Evolutionary conservation across 1,139 yeast genomes (phyloP).

Genomic region (Kazachstania sp.): DNA sequence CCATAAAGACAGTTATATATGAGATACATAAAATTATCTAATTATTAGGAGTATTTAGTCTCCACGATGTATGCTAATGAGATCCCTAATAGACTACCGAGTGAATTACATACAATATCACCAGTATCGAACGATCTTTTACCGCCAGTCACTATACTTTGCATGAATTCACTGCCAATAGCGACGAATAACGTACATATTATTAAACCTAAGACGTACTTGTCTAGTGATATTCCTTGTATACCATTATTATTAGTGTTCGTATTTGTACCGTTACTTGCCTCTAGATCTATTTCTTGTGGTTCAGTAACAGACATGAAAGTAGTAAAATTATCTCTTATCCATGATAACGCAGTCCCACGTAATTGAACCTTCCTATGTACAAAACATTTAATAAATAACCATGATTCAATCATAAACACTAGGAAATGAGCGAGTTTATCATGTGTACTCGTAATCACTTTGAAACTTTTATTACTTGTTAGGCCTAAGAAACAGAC

Average conservation of each 20-base stretch:
- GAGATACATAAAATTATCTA: neutral
- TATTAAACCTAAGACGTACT: slow-evolving; percentile 34
- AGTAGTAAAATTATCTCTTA: no score
- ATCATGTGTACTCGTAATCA: slow-evolving; percentile 41
- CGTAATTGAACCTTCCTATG: neutral
- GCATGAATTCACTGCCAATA: slow-evolving; percentile 46
- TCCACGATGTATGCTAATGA: slow-evolving; percentile 4
- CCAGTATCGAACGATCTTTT: slow-evolving; percentile 39
- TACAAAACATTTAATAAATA: slow-evolving; percentile 36
- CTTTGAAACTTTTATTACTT: slow-evolving; percentile 38
- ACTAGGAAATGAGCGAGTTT: slow-evolving; percentile 43
- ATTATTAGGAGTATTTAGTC: neutral
- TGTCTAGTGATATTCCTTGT: slow-evolving; percentile 22
- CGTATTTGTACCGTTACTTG: neutral
- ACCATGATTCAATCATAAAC: slow-evolving; percentile 41
- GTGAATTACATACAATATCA: slow-evolving; percentile 41
- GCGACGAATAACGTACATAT: slow-evolving; percentile 41
- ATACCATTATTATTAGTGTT: neutral
- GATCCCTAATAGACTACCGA: slow-evolving; percentile 28
- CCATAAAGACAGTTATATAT: no score
- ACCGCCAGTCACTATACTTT: slow-evolving; percentile 36
- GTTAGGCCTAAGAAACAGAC: slow-evolving; percentile 30
- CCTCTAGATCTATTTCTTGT: slow-evolving; percentile 1
- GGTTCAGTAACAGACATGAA: neutral
- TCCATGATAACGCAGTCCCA: no score